phyloP scores from a whole-genome alignment of 257 asterid genomes.

The Schizonepeta tenuifolia region DNA sequence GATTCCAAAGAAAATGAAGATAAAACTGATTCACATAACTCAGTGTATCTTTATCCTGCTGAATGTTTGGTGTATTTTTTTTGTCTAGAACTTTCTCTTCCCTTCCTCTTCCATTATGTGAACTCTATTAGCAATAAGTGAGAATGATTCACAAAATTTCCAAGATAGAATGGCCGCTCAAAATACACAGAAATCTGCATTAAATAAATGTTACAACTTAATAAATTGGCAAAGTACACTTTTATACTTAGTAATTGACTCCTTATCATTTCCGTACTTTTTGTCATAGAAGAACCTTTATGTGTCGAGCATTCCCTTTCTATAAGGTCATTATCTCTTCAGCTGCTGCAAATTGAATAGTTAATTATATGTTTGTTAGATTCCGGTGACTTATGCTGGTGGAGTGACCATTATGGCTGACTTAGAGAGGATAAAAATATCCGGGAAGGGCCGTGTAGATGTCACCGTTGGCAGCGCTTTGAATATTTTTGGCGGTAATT shows the following conservation, averaged over 20 bases:
- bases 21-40: background rate
- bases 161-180: background rate
- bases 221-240: no score
- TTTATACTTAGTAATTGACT: no score
- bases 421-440: slow-evolving; percentile 73
- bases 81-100: no score
- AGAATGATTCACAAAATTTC: background rate
- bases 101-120: background rate
- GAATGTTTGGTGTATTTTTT: background rate
- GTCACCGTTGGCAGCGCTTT: slow-evolving; percentile 96
- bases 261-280: no score
- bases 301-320: background rate
- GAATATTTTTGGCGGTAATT: slow-evolving; percentile 89
- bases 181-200: background rate
- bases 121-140: no score
- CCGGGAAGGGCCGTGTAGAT: slow-evolving; percentile 86
- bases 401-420: slow-evolving; percentile 83
- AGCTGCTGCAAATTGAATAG: background rate
- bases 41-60: background rate
- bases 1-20: background rate
- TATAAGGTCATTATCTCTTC: background rate
- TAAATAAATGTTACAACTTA: background rate
- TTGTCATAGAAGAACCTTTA: background rate
- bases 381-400: slow-evolving; percentile 97
- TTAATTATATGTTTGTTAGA: slow-evolving; percentile 46